phyloP scores from a whole-genome alignment of 805 yeast species.

The Ogataea nitratoaversa region DNA sequence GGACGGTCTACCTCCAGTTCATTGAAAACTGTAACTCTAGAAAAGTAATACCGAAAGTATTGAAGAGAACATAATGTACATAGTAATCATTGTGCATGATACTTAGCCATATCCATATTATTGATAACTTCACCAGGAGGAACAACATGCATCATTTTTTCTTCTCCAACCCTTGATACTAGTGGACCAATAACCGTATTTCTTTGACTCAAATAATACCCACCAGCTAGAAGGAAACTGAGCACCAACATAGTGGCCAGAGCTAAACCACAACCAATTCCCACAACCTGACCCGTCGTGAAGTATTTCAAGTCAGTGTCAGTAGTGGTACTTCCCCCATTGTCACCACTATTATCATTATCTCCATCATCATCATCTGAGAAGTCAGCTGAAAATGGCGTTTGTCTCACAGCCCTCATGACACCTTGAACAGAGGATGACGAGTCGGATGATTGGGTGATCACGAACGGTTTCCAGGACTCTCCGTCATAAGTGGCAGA shows the following conservation, averaged over 20 bases:
- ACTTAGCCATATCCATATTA: slow-evolving; percentile 21
- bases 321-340: background rate
- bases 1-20: too few relatives aligned
- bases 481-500: slow-evolving; percentile 64
- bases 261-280: slow-evolving; percentile 65
- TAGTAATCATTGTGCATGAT: background rate
- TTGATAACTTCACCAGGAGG: slow-evolving; percentile 51
- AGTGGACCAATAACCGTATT: slow-evolving; percentile 41
- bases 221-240: slow-evolving; percentile 36
- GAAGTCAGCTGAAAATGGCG: slow-evolving; percentile 3
- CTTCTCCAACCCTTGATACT: slow-evolving; percentile 54
- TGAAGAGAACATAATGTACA: background rate
- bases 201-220: slow-evolving; percentile 32
- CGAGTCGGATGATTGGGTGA: slow-evolving; percentile 32
- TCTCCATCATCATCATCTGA: background rate
- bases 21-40: too few relatives aligned
- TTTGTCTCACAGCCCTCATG: background rate
- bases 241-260: slow-evolving; percentile 44
- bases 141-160: slow-evolving; percentile 56
- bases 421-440: slow-evolving; percentile 9
- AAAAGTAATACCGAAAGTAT: background rate
- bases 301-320: slow-evolving; percentile 19
- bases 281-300: slow-evolving; percentile 60
- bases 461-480: slow-evolving; percentile 62
- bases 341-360: background rate